These are phyloP conservation scores for Elsinoe arachidis DNA, from an alignment of 2,329 filamentous ascomycete species.

Conservation along the genomic window DNA sequence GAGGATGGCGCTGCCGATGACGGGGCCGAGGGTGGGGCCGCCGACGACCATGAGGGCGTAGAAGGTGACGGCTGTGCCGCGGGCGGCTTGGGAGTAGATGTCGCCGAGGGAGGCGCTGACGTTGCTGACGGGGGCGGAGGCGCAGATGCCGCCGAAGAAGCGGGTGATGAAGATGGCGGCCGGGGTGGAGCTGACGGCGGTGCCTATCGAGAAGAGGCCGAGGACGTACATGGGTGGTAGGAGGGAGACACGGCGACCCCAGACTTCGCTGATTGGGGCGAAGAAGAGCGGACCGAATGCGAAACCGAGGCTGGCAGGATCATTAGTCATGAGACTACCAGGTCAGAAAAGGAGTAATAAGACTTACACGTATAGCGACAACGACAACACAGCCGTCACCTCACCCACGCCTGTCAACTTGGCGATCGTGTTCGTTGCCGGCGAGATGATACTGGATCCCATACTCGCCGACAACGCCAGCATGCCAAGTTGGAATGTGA, in stretches of 20 bases:
- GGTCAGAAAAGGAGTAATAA: no score
- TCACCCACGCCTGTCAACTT: slow-evolving; percentile 34
- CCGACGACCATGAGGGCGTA: slow-evolving; percentile 35
- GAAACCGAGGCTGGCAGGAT: slow-evolving; percentile 12
- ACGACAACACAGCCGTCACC: slow-evolving; percentile 38
- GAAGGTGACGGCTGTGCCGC: slow-evolving; percentile 33
- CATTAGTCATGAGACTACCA: neutral
- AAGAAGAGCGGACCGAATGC: slow-evolving; percentile 21
- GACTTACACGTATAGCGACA: slow-evolving; percentile 41
- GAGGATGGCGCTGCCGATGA: slow-evolving; percentile 34
- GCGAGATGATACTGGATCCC: slow-evolving; percentile 44
- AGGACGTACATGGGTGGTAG: slow-evolving; percentile 36
- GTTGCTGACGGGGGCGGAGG: slow-evolving; percentile 35
- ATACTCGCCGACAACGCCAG: slow-evolving; percentile 43
- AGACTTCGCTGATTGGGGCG: slow-evolving; percentile 39
- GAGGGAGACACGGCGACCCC: slow-evolving; percentile 38
- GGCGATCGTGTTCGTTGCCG: slow-evolving; percentile 37
- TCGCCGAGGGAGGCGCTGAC: slow-evolving; percentile 38
- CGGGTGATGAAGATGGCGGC: slow-evolving; percentile 33
- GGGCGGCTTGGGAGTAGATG: slow-evolving; percentile 31
- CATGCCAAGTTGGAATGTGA: slow-evolving; percentile 43
- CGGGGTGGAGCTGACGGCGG: slow-evolving; percentile 33
- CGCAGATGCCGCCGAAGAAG: slow-evolving; percentile 40
- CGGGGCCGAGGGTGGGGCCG: slow-evolving; percentile 35
- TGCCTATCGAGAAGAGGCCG: slow-evolving; percentile 40